Evolutionary conservation across 192 early-diverging fungal genomes (phyloP).

Genomic region (Mortierella claussenii): DNA sequence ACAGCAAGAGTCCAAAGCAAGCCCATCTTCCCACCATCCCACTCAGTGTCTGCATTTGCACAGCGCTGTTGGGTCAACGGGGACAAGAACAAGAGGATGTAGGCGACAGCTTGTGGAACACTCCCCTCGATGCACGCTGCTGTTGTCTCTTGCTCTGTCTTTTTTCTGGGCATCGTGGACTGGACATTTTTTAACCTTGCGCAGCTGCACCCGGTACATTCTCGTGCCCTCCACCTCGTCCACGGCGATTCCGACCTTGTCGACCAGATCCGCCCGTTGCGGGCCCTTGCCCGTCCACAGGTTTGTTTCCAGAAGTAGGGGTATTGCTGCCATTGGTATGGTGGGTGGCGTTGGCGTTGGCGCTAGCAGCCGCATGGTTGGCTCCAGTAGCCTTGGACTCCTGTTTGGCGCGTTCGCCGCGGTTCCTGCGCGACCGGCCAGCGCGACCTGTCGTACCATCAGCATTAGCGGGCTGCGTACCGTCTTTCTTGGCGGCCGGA

Average conservation of each 20-base stretch:
- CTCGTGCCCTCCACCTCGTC: conserved; percentile 23
- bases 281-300: conserved; percentile 6
- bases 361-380: not conserved
- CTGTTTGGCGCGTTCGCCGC: conserved; percentile 22
- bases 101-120: not conserved
- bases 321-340: not conserved
- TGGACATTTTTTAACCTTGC: conserved; percentile 10
- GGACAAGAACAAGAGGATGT: not conserved
- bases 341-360: not conserved
- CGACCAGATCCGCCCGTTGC: conserved; percentile 15
- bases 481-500: not conserved
- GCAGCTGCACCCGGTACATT: not conserved
- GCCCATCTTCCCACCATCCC: too few species aligned
- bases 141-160: not conserved
- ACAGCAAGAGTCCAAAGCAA: too few species aligned
- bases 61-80: too few species aligned
- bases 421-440: conserved; percentile 15
- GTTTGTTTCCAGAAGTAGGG: conserved; percentile 11
- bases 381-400: conserved; percentile 3
- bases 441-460: conserved; percentile 10
- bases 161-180: not conserved
- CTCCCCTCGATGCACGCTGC: not conserved
- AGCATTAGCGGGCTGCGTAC: conserved; percentile 4
- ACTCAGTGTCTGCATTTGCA: too few species aligned
- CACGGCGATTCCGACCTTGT: conserved; percentile 23